These are phyloP conservation scores for Phialophora chinensis DNA, from an alignment of 2,329 filamentous ascomycete genomes.

Conservation along the genomic window DNA sequence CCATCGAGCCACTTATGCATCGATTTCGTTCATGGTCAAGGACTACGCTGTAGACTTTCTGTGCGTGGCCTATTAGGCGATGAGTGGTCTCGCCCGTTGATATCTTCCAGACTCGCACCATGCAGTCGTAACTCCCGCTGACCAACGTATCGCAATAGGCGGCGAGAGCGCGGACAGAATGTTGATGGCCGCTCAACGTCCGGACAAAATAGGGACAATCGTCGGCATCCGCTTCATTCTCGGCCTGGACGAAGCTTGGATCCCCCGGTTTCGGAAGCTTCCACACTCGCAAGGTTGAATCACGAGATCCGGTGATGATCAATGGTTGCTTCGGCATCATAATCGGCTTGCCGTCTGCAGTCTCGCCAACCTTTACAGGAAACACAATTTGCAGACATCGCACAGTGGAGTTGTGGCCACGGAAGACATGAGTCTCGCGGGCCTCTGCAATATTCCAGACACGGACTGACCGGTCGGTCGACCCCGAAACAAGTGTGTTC, in stretches of 20 bases:
- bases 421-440: constrained; percentile 91
- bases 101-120: constrained; percentile 95
- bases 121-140: constrained; percentile 94
- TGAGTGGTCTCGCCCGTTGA: constrained; percentile 90
- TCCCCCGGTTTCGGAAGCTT: constrained; percentile 83
- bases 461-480: constrained; percentile 95
- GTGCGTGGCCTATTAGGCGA: constrained; percentile 80
- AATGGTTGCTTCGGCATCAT: constrained; percentile 94
- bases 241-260: constrained; percentile 77
- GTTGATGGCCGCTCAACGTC: constrained; percentile 81
- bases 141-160: constrained; percentile 95
- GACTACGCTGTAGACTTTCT: constrained; percentile 97
- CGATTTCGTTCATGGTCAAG: constrained; percentile 88
- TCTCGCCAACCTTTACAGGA: constrained; percentile 77
- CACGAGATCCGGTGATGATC: constrained; percentile 95
- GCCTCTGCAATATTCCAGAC: constrained; percentile 98
- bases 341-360: constrained; percentile 72
- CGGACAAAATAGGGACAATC: constrained; percentile 96
- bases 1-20: constrained; percentile 98
- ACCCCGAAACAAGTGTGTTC: constrained; percentile 92
- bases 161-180: constrained; percentile 94
- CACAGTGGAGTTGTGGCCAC: constrained; percentile 96
- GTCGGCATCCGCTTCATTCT: constrained; percentile 71
- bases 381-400: constrained; percentile 93
- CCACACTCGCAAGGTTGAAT: constrained; percentile 94